Evolutionary conservation across 1,284 basidiomycete species (phyloP).

Genomic region (Pseudomicrostroma phylloplanum): DNA sequence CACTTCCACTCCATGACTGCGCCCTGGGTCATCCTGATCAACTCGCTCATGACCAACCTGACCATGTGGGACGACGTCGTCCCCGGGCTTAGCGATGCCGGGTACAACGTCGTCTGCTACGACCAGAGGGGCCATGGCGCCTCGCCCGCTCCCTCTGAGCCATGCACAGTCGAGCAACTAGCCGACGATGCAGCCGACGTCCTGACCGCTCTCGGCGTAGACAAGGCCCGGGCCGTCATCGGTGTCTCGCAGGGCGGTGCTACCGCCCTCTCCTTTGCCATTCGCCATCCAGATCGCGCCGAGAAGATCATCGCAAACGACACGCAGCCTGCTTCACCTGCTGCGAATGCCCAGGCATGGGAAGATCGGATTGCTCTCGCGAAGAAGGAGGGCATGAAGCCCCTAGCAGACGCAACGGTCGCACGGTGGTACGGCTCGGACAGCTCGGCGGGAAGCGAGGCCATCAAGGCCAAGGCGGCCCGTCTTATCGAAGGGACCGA

Average conservation of each 20-base stretch:
- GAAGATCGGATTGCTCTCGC: conserved; percentile 53
- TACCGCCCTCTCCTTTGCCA: conserved; percentile 51
- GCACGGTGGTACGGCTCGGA: conserved; percentile 51
- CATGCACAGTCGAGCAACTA: conserved; percentile 50
- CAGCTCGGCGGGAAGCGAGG: conserved; percentile 35
- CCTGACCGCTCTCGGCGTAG: conserved; percentile 47
- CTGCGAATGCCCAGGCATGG: conserved; percentile 52
- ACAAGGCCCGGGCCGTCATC: conserved; percentile 47
- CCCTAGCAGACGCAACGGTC: conserved; percentile 51
- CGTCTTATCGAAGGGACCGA: conserved; percentile 46
- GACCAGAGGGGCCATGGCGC: conserved; percentile 54
- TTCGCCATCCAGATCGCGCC: conserved; percentile 46
- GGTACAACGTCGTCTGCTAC: conserved; percentile 53
- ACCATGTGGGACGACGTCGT: conserved; percentile 53
- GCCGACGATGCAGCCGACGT: conserved; percentile 52
- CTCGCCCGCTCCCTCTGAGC: conserved; percentile 43
- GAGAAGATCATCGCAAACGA: conserved; percentile 52
- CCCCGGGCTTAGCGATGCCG: conserved; percentile 39
- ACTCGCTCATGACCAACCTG: conserved; percentile 54
- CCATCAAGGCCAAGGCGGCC: conserved; percentile 24
- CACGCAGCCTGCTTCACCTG: conserved; percentile 52
- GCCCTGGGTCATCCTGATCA: conserved; percentile 52
- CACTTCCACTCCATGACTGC: conserved; percentile 37
- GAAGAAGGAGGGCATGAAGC: conserved; percentile 36
- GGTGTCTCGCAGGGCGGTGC: conserved; percentile 55